Evolutionary conservation across 345 rosid species (phyloP).

Genomic region (Lumnitzera littorea): DNA sequence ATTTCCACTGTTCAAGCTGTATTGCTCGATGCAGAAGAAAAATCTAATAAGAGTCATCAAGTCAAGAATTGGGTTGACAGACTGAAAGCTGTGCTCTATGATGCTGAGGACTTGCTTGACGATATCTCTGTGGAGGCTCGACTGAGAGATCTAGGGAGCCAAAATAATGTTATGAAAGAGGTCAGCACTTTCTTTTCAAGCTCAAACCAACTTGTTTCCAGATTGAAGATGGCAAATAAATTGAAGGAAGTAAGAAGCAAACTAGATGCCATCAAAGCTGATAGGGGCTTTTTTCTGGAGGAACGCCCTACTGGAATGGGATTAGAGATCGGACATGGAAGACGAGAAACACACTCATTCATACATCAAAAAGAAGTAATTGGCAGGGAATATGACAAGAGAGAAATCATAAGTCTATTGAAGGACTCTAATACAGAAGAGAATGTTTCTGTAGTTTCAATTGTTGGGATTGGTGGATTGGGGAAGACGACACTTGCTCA

Average conservation of each 20-base stretch:
- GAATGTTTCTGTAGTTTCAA: slow-evolving; percentile 14
- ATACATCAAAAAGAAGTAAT: slow-evolving; percentile 6
- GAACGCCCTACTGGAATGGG: not conserved
- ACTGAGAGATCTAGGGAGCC: not conserved
- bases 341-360: slow-evolving; percentile 6
- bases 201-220: not conserved
- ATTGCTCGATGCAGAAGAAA: slow-evolving; percentile 17
- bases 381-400: slow-evolving; percentile 24
- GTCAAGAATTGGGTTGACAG: slow-evolving; percentile 11
- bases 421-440: not conserved
- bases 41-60: not conserved
- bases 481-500: slow-evolving; percentile 31
- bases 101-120: slow-evolving; percentile 18
- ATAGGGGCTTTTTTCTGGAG: not conserved
- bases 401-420: slow-evolving; percentile 3
- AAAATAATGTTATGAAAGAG: not conserved
- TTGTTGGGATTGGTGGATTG: slow-evolving; percentile 21
- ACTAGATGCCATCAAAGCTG: not conserved
- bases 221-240: not conserved
- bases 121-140: not conserved
- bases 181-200: not conserved
- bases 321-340: not conserved
- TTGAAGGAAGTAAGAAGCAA: not conserved
- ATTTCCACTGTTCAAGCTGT: not conserved
- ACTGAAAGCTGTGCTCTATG: slow-evolving; percentile 10